Conservation (phyloP, 331 rosid species). For the Acacia concinna region DNA sequence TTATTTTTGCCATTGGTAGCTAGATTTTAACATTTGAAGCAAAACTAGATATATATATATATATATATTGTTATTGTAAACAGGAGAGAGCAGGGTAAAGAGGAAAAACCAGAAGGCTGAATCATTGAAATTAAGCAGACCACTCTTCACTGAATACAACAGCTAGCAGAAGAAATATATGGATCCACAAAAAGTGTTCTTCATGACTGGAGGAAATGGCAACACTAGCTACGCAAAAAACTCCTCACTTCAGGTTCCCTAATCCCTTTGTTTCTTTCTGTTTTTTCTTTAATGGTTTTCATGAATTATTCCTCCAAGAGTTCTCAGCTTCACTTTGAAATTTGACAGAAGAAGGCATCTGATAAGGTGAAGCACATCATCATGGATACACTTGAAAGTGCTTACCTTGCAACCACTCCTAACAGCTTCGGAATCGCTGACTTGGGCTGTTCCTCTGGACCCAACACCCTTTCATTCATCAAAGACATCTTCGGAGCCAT, state of each 20-base stretch:
- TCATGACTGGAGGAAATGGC: slow-evolving; percentile 85
- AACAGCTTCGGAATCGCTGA: slow-evolving; percentile 84
- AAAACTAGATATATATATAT: not conserved
- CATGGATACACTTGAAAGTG: slow-evolving; percentile 57
- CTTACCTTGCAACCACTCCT: slow-evolving; percentile 62
- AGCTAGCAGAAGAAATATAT: slow-evolving; percentile 33
- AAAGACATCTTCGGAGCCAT: slow-evolving; percentile 71
- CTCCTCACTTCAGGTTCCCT: slow-evolving; percentile 73
- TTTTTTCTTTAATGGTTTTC: not conserved
- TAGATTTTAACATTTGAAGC: not conserved
- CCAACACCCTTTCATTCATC: slow-evolving; percentile 71
- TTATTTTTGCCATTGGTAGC: not conserved
- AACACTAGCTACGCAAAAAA: slow-evolving; percentile 80
- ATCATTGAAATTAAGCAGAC: slow-evolving; percentile 25
- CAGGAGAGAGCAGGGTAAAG: not conserved
- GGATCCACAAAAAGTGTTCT: slow-evolving; percentile 81
- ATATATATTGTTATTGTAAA: no score
- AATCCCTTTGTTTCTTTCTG: not conserved
- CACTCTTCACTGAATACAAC: slow-evolving; percentile 33
- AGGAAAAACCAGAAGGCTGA: not conserved
- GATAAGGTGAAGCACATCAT: slow-evolving; percentile 83
- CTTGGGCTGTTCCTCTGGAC: slow-evolving; percentile 92
- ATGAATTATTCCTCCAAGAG: not conserved
- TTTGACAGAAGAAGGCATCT: slow-evolving; percentile 67
- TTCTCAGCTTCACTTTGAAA: not conserved